These are phyloP conservation scores for Penicillium sp. DNA, from an alignment of 2,329 filamentous ascomycete genomes.

Conservation along the genomic window DNA sequence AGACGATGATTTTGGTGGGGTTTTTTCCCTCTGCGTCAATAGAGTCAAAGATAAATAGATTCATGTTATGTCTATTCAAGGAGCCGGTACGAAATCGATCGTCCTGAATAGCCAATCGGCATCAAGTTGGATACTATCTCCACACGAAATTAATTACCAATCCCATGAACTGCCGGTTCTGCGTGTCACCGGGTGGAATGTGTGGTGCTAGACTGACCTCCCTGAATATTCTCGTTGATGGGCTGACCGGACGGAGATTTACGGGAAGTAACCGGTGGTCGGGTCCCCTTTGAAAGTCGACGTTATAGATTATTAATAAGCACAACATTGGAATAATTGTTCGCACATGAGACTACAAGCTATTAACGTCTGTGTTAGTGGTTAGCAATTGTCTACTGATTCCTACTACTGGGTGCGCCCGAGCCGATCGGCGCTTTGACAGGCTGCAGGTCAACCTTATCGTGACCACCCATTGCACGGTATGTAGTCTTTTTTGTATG, in stretches of 20 bases:
- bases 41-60: background rate
- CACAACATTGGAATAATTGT: no score
- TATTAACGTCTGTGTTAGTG: background rate
- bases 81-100: no score
- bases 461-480: background rate
- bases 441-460: background rate
- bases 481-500: no score
- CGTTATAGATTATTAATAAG: no score
- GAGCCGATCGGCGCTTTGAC: background rate
- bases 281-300: background rate
- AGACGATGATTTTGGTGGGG: no score
- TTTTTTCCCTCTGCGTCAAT: no score
- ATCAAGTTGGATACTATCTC: background rate
- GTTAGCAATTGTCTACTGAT: background rate
- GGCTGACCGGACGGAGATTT: constrained; percentile 8
- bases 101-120: background rate
- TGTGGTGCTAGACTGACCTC: background rate
- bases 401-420: background rate
- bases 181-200: background rate
- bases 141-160: background rate
- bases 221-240: constrained; percentile 14
- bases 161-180: background rate
- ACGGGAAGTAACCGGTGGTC: background rate
- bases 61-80: background rate
- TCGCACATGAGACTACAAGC: background rate